Evolutionary conservation across 768 basidiomycete species (phyloP), one percentile per base, ranked within the genome.

Genomic region (Hericium erinaceus): DNA sequence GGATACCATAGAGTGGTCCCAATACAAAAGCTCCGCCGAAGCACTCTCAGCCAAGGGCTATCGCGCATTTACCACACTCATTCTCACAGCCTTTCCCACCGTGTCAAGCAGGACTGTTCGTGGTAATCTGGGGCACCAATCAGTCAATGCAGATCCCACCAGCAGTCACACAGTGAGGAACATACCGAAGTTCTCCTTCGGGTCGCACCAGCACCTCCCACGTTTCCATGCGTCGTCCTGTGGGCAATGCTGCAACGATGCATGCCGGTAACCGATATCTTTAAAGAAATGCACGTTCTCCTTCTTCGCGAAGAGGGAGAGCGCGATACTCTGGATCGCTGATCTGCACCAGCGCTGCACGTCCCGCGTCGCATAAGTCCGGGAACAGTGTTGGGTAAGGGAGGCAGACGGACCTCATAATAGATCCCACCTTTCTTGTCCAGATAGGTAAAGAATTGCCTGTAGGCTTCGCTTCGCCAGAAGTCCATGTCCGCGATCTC

Each of bases 361-460:
- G 26, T 7, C 5, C 13, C 22, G 13, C 37, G 8, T 37, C 53
- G 28, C 40, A 5, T 26, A 26, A 46, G 22, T 9, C 22, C 16
- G 48, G 7, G 13, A 4, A 12, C 11, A 2, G 22, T 51, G 16
- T 13, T 18, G 18, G 37, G 39, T 26, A 41, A 41, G 38, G 18
- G n/a, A 16, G 26, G 12, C 10, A n/a, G 4, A 26, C 57, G 20
- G 26, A 58, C 57, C 48, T 58, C 57, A 48, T 58, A 58, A 26
- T 48, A 58, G 16, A 58, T 48, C 13, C 57, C 57, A 11, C 57
- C 53, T 52, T 58, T 58, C 38, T 46, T 48, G 48, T 58, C 57
- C 16, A 58, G 53, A 54, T 58, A 58, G 18, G 54, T 37, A 37
- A 58, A 58, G 53, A 54, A 58, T 8, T 22, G 24, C 16, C 15